These are phyloP conservation scores for Aciculosporium take DNA, from an alignment of 2,329 filamentous ascomycete species.

Conservation along the genomic window DNA sequence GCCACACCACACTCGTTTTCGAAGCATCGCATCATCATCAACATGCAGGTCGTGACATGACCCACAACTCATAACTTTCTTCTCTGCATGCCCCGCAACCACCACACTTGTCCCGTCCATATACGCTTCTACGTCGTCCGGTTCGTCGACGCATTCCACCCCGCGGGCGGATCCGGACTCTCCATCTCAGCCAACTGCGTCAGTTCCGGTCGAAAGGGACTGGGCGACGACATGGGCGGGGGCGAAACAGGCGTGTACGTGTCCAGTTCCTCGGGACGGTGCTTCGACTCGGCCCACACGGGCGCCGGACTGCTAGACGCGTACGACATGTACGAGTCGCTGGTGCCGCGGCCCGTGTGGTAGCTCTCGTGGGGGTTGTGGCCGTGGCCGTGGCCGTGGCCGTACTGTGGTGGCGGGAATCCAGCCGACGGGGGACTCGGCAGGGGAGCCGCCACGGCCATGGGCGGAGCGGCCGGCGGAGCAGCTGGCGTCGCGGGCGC, in stretches of 20 bases:
- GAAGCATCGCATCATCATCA: too few relatives aligned
- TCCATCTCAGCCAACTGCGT: conserved; percentile 9
- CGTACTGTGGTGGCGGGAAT: conserved; percentile 4
- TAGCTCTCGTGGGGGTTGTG: conserved; percentile 5
- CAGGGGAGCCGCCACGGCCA: neutral
- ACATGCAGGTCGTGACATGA: too few relatives aligned
- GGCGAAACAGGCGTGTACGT: neutral
- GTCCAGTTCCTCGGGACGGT: conserved; percentile 5
- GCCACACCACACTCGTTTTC: too few relatives aligned
- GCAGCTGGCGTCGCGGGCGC: neutral
- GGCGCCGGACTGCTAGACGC: conserved; percentile 1
- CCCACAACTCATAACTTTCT: too few relatives aligned
- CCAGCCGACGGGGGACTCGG: conserved; percentile 1
- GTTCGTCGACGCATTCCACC: neutral
- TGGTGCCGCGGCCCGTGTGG: neutral
- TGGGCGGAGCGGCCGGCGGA: neutral
- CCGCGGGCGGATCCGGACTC: conserved; percentile 4
- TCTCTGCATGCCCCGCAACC: too few relatives aligned
- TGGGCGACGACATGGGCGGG: neutral
- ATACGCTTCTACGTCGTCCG: neutral
- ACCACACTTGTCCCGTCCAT: too few relatives aligned
- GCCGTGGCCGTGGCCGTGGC: conserved; percentile 5
- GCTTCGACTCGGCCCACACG: conserved; percentile 2
- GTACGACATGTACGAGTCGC: conserved; percentile 7
- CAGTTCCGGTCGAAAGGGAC: neutral